Conservation (phyloP, 2,329 filamentous ascomycete genomes). For the Fusarium pininemorale region DNA sequence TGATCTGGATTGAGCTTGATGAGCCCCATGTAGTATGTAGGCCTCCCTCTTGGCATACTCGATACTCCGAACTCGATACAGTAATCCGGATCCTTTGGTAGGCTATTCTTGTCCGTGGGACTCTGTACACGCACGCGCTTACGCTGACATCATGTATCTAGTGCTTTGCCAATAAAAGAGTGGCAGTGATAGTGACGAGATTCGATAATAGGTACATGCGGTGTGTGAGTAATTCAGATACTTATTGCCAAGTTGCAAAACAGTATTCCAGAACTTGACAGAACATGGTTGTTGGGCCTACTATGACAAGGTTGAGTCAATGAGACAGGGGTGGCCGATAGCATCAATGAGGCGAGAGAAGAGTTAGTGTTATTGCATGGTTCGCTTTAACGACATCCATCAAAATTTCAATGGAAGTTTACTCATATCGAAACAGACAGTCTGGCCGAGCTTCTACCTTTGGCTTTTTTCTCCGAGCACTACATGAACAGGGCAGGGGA, state of each 20-base stretch:
- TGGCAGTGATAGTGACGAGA: background rate
- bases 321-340: background rate
- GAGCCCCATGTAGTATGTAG: background rate
- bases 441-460: background rate
- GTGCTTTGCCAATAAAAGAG: constrained; percentile 2
- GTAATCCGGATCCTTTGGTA: background rate
- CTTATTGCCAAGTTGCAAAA: constrained; percentile 6
- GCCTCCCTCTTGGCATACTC: background rate
- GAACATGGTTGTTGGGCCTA: constrained; percentile 7
- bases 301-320: background rate
- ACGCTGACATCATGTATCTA: background rate
- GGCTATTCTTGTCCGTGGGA: background rate
- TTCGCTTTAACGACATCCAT: constrained; percentile 3
- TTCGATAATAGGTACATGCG: background rate
- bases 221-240: background rate
- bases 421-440: background rate
- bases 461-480: constrained; percentile 11
- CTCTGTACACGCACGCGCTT: background rate
- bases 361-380: background rate
- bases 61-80: background rate
- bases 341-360: constrained; percentile 12
- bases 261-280: constrained; percentile 3
- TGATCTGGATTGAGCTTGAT: constrained; percentile 5
- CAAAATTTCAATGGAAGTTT: background rate
- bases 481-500: background rate